Percentiles rank a stretch among this genome's conserved stretches.
These are phyloP conservation scores for Lentinula guzmanii DNA, from an alignment of 768 basidiomycete species.

Conservation along the genomic window DNA sequence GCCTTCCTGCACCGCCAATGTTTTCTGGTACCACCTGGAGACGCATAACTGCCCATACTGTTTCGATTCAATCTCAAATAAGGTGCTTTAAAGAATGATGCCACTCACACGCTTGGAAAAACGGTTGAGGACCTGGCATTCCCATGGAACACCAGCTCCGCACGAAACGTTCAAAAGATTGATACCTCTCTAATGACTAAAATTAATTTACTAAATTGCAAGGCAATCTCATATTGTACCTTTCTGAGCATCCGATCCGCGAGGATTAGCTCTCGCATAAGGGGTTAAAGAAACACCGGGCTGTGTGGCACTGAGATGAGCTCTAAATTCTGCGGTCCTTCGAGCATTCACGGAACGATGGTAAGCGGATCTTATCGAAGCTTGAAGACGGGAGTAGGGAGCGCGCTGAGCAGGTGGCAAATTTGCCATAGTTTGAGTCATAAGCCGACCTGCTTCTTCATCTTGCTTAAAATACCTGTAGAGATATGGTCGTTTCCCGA, in stretches of 20 bases:
- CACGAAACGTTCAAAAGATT: constrained; percentile 71
- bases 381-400: constrained; percentile 80
- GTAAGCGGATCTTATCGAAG: constrained; percentile 79
- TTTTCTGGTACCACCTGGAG: constrained; percentile 75
- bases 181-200: constrained; percentile 50
- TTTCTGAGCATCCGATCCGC: constrained; percentile 58
- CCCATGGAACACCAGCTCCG: constrained; percentile 80
- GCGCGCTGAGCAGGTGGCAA: constrained; percentile 82
- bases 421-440: constrained; percentile 78
- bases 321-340: constrained; percentile 79
- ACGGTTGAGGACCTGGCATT: constrained; percentile 87
- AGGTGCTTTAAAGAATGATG: constrained; percentile 6
- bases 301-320: constrained; percentile 71
- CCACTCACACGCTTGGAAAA: constrained; percentile 59
- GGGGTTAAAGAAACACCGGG: constrained; percentile 79
- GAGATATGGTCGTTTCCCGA: not conserved
- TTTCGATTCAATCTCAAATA: constrained; percentile 23
- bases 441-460: constrained; percentile 67
- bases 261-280: constrained; percentile 62
- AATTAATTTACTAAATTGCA: not conserved
- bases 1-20: constrained; percentile 73
- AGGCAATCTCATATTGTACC: constrained; percentile 28
- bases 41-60: constrained; percentile 72
- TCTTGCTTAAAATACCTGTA: constrained; percentile 82
- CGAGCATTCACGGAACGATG: constrained; percentile 76